Conservation (phyloP, 129 eudicot species). For the sunflower (Helianthus annuus) region DNA sequence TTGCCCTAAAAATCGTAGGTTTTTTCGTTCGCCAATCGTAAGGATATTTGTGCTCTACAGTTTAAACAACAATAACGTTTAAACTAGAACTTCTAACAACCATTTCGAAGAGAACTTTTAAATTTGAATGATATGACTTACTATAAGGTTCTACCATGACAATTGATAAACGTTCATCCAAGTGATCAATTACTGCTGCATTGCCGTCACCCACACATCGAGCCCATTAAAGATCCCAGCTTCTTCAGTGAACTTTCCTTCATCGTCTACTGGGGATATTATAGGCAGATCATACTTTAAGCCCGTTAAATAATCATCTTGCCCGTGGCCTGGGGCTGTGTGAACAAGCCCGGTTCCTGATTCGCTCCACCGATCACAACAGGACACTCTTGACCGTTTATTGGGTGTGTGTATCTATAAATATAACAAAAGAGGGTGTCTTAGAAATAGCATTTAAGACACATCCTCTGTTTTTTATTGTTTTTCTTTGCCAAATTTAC, state of each 20-base stretch:
- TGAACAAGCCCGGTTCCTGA: slow-evolving; percentile 99
- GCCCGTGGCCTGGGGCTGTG: slow-evolving; percentile 99
- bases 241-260: slow-evolving; percentile 80
- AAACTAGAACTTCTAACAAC: neutral
- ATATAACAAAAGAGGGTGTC: no score
- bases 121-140: slow-evolving; percentile 37
- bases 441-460: no score
- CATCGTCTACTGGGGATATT: slow-evolving; percentile 90
- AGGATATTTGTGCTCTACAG: slow-evolving; percentile 86
- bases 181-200: slow-evolving; percentile 68
- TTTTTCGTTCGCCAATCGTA: slow-evolving; percentile 96
- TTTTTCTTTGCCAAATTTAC: no score
- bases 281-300: slow-evolving; percentile 83
- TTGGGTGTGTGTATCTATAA: slow-evolving; percentile 77
- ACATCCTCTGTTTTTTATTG: no score
- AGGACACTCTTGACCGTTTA: slow-evolving; percentile 82
- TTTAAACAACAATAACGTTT: neutral
- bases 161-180: slow-evolving; percentile 63
- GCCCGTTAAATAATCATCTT: slow-evolving; percentile 92
- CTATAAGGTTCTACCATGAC: slow-evolving; percentile 90
- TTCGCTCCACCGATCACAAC: slow-evolving; percentile 95
- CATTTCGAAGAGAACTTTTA: neutral
- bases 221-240: slow-evolving; percentile 80
- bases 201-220: slow-evolving; percentile 83
- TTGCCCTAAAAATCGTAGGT: slow-evolving; percentile 95